Evolutionary conservation across 2,329 filamentous ascomycete genomes (phyloP).

Genomic region (Epichloe aotearoae): DNA sequence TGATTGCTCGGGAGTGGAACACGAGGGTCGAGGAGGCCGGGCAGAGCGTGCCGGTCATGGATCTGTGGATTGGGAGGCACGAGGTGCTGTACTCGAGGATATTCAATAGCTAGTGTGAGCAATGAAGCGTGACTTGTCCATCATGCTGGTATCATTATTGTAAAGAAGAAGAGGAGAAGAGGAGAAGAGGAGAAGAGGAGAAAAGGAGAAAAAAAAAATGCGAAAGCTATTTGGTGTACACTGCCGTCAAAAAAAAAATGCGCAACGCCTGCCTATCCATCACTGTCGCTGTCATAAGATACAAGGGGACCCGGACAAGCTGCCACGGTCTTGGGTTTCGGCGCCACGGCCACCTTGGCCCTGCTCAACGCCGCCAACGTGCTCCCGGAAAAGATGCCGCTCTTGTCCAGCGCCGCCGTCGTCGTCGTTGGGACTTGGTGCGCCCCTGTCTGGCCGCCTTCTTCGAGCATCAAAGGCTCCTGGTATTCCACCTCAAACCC

Average conservation of each 20-base stretch:
- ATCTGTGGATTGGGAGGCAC: slow-evolving; percentile 72
- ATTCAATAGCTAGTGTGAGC: slow-evolving; percentile 55
- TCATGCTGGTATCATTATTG: slow-evolving; percentile 18
- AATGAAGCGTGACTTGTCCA: neutral
- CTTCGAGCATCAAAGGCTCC: slow-evolving; percentile 44
- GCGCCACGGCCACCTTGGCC: slow-evolving; percentile 39
- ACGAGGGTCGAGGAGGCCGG: slow-evolving; percentile 52
- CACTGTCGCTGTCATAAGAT: slow-evolving; percentile 81
- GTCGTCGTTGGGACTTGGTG: slow-evolving; percentile 22
- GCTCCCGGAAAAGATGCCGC: slow-evolving; percentile 67
- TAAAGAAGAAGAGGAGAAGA: slow-evolving; percentile 6
- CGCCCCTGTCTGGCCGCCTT: slow-evolving; percentile 28
- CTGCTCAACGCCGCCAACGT: slow-evolving; percentile 67
- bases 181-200: too few relatives aligned
- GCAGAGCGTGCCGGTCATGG: slow-evolving; percentile 64
- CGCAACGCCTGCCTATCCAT: slow-evolving; percentile 29
- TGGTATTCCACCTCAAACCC: slow-evolving; percentile 53
- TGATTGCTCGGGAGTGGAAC: slow-evolving; percentile 47
- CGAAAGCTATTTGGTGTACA: slow-evolving; percentile 4
- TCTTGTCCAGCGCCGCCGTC: slow-evolving; percentile 21
- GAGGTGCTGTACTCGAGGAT: slow-evolving; percentile 76
- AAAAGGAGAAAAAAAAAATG: neutral
- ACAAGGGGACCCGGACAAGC: slow-evolving; percentile 59
- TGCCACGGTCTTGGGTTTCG: slow-evolving; percentile 39
- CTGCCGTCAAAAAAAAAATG: neutral